Percentiles rank a stretch among this genome's conserved stretches.
These are phyloP conservation scores for Erucastrum elatum DNA, from an alignment of 345 rosid species.

Conservation along the genomic window DNA sequence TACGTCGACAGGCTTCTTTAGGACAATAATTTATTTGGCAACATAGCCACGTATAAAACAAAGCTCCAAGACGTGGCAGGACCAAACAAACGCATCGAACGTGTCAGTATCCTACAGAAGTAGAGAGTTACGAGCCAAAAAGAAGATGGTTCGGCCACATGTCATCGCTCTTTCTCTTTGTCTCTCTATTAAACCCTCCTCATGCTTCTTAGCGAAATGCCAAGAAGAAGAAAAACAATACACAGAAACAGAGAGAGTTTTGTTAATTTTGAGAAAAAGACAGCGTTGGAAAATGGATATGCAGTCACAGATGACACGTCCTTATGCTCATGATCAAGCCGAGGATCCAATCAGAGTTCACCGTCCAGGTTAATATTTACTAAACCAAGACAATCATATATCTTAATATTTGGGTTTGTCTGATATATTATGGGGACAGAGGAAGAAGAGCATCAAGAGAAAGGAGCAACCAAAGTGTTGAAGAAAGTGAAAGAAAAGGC, in stretches of 20 bases:
- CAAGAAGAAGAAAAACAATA: neutral
- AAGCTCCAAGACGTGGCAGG: conserved; percentile 42
- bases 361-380: conserved; percentile 34
- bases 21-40: conserved; percentile 15
- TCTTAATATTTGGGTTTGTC: neutral
- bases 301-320: conserved; percentile 45
- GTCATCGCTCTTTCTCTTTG: conserved; percentile 11
- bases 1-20: conserved; percentile 8
- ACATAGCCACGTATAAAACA: conserved; percentile 43
- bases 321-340: conserved; percentile 45
- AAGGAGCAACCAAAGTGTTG: conserved; percentile 54
- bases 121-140: conserved; percentile 37
- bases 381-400: neutral
- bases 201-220: neutral
- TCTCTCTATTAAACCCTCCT: neutral
- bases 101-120: conserved; percentile 33
- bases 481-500: conserved; percentile 79
- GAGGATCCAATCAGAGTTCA: conserved; percentile 42
- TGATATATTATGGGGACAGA: conserved; percentile 24
- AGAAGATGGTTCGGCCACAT: conserved; percentile 36
- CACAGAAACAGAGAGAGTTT: neutral
- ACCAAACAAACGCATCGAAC: conserved; percentile 22
- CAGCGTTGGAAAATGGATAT: conserved; percentile 29
- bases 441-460: conserved; percentile 54
- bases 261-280: neutral